Evolutionary conservation across 2,329 filamentous ascomycete species (phyloP).

Genomic region (Pseudopyrenochaeta lycopersici): DNA sequence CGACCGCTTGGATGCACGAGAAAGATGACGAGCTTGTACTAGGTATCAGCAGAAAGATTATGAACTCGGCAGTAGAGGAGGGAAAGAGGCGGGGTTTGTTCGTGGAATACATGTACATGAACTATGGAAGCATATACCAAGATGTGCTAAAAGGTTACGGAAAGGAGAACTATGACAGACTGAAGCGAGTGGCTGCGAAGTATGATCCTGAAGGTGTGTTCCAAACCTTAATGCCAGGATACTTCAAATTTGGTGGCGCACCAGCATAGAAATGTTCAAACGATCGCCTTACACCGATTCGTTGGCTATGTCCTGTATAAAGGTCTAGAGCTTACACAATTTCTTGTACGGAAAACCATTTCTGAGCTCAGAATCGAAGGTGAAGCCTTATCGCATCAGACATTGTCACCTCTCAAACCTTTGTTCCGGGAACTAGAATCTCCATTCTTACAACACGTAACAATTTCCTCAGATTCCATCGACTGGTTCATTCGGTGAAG

Average conservation of each 20-base stretch:
- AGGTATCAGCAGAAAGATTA: constrained; percentile 16
- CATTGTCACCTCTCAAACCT: too few relatives aligned
- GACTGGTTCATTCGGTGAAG: too few relatives aligned
- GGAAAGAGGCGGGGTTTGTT: constrained; percentile 20
- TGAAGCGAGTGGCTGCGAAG: constrained; percentile 26
- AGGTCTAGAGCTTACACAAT: not conserved
- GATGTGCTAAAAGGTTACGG: constrained; percentile 55
- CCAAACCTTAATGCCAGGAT: constrained; percentile 29
- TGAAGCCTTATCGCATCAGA: too few relatives aligned
- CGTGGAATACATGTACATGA: constrained; percentile 54
- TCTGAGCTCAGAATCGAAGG: too few relatives aligned
- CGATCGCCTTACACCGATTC: not conserved
- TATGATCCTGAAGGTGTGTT: constrained; percentile 32
- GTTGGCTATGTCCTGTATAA: not conserved
- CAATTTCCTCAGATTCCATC: too few relatives aligned
- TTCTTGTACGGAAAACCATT: too few relatives aligned
- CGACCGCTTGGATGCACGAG: constrained; percentile 27
- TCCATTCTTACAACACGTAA: too few relatives aligned
- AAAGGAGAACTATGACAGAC: constrained; percentile 37
- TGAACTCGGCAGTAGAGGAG: constrained; percentile 15
- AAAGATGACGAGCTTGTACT: constrained; percentile 25
- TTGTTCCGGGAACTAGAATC: too few relatives aligned
- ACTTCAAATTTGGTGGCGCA: constrained; percentile 29
- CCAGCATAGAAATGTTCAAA: constrained; percentile 2
- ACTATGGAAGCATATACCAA: constrained; percentile 57